These are phyloP conservation scores for Salvia splendens DNA, from an alignment of 257 asterid genomes.

Conservation along the genomic window DNA sequence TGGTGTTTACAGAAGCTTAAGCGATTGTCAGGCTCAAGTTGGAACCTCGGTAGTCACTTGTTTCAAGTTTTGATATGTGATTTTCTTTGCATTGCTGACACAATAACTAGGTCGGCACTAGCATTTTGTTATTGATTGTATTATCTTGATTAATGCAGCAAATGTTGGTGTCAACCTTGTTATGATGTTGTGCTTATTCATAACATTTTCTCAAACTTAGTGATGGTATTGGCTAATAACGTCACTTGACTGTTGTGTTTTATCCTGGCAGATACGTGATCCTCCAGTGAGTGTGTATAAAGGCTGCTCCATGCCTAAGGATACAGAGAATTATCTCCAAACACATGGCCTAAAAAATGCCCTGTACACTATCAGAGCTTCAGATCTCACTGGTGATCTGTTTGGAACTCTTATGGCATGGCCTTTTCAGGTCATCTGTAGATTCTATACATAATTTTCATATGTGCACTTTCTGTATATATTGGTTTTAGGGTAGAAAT, in stretches of 20 bases:
- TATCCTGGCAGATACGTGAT: constrained; percentile 64
- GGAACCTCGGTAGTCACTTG: constrained; percentile 79
- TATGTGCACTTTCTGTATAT: not conserved
- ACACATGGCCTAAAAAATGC: constrained; percentile 85
- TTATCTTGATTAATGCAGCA: constrained; percentile 13
- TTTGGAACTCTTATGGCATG: constrained; percentile 78
- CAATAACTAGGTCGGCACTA: too few species aligned
- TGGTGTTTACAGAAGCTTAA: constrained; percentile 87
- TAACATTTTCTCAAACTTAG: constrained; percentile 1
- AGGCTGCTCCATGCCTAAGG: constrained; percentile 81
- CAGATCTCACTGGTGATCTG: constrained; percentile 72
- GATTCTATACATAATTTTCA: not conserved
- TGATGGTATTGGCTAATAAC: constrained; percentile 11
- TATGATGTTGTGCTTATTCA: not conserved
- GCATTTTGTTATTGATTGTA: not conserved
- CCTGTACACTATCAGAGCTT: constrained; percentile 73
- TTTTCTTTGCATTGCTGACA: constrained; percentile 1
- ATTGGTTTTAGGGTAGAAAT: not conserved
- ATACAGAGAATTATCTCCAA: constrained; percentile 77
- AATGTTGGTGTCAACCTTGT: constrained; percentile 6
- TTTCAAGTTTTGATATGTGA: constrained; percentile 28
- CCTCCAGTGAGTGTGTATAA: constrained; percentile 91
- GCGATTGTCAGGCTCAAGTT: constrained; percentile 92
- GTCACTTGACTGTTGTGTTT: constrained; percentile 12
- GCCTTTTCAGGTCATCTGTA: constrained; percentile 61